Evolutionary conservation across 192 early-diverging fungal species (phyloP).

Genomic region (Globomyces pollinis-pini): DNA sequence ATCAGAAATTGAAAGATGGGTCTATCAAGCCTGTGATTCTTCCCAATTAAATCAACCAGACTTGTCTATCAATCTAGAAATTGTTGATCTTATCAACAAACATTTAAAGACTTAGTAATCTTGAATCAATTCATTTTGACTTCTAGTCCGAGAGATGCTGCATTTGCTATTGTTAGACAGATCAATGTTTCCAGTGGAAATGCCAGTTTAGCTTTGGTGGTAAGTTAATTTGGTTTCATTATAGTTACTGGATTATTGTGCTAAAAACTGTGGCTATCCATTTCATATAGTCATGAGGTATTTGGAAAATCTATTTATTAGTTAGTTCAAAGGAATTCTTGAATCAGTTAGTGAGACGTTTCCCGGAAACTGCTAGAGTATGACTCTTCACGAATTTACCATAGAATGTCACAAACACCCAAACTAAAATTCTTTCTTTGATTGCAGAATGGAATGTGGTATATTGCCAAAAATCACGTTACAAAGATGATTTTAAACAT

Average conservation of each 20-base stretch:
- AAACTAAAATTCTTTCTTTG: constrained; percentile 80
- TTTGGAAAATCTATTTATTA: not conserved
- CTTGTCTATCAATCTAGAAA: constrained; percentile 83
- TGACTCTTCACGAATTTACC: constrained; percentile 9
- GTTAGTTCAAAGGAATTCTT: constrained; percentile 86
- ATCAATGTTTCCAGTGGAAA: constrained; percentile 54
- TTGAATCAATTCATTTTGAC: not conserved
- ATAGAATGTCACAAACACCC: constrained; percentile 54
- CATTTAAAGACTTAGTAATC: constrained; percentile 10
- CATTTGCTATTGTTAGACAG: constrained; percentile 55
- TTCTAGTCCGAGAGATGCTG: constrained; percentile 66
- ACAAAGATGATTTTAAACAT: constrained; percentile 87
- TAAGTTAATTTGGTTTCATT: constrained; percentile 18
- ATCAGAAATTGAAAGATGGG: too few species aligned
- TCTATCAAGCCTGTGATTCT: constrained; percentile 70
- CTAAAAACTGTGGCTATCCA: constrained; percentile 98
- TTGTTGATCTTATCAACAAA: constrained; percentile 88
- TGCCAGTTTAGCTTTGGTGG: constrained; percentile 58
- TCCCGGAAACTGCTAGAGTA: constrained; percentile 85
- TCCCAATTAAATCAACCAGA: constrained; percentile 61
- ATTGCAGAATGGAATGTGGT: constrained; percentile 94
- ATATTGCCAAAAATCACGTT: constrained; percentile 74
- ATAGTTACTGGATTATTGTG: constrained; percentile 87
- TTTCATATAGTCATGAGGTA: constrained; percentile 83
- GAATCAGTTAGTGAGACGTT: constrained; percentile 86